Evolutionary conservation across 2,329 filamentous ascomycete species (phyloP).

Genomic region (Ophiostoma piceae): DNA sequence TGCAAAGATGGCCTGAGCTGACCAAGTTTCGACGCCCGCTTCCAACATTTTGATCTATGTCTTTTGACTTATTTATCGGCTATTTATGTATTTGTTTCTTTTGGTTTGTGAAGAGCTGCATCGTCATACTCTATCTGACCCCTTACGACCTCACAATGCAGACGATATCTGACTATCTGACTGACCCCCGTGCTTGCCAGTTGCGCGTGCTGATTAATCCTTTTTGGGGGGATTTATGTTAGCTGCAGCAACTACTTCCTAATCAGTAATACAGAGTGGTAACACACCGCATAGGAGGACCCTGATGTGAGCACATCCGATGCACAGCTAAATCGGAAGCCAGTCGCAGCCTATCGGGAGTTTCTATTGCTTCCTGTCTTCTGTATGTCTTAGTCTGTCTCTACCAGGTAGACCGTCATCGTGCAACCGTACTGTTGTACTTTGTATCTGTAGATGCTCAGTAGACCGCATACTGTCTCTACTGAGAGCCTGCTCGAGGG

Average conservation of each 20-base stretch:
- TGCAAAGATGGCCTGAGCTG: conserved; percentile 24
- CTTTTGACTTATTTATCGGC: background rate
- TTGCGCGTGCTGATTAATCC: background rate
- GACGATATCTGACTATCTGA: background rate
- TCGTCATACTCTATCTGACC: background rate
- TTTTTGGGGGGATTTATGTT: background rate
- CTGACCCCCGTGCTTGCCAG: too few relatives aligned
- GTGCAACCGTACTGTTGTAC: background rate
- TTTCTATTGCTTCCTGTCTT: background rate
- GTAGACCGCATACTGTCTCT: background rate
- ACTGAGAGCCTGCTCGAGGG: background rate
- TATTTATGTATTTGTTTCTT: background rate
- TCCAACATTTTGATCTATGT: conserved; percentile 23
- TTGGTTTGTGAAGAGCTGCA: background rate
- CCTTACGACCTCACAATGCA: background rate
- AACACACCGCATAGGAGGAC: background rate
- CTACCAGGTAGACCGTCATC: background rate
- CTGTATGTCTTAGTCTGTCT: background rate
- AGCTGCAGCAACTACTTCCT: too few relatives aligned
- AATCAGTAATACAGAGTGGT: too few relatives aligned
- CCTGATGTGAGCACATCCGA: background rate
- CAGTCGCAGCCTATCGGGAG: background rate
- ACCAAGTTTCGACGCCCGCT: conserved; percentile 24
- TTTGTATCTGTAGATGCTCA: background rate
- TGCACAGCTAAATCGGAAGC: background rate